Evolutionary conservation across 345 rosid species (phyloP), one percentile per base, ranked within the genome.

Genomic region (Turnera subulata): DNA sequence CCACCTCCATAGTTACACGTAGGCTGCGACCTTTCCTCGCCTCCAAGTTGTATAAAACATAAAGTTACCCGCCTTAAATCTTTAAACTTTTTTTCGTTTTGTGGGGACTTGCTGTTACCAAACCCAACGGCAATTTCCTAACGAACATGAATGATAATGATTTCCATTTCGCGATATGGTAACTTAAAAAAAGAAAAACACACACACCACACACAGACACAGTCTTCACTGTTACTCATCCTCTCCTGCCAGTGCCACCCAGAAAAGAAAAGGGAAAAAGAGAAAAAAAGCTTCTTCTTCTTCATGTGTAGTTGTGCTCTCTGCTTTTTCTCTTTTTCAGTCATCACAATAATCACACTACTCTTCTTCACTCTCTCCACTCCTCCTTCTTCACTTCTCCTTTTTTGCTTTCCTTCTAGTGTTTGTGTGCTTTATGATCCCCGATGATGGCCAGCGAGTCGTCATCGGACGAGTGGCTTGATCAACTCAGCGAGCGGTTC

Each of bases 391-490:
- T 42, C 2, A 0, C n/a, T 16, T 16, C 16, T 42, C 16, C 12
- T 16, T 11, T 16, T 42, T 42, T 42, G 13, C 6, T 16, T 16
- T 42, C n/a, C 15, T 13, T 16, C n/a, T 8, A 13, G 8, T 37
- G 13, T 9, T 37, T 37, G 40, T 13, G 40, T 13, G 40, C 40
- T 37, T 37, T 2, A 37, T 7, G 13, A 1, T 13, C 40, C 40
- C 13, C 40, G 13, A 37, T 37, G 45, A 73, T 73, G 77, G 73
- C 24, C 55, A 67, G 59, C 45, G 55, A 48, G 62, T 67, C 73
- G 61, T 66, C 72, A 5, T 62, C 69, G 20, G 73, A 73, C 33
- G 77, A 73, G 13, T 64, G 50, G 18, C 16, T 50, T 2, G 70
- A 56, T 44, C 59, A 51, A 50, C 51, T 50, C 58, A 65, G 77